phyloP scores from a whole-genome alignment of 805 yeast genomes.

The Ogataea allantospora region DNA sequence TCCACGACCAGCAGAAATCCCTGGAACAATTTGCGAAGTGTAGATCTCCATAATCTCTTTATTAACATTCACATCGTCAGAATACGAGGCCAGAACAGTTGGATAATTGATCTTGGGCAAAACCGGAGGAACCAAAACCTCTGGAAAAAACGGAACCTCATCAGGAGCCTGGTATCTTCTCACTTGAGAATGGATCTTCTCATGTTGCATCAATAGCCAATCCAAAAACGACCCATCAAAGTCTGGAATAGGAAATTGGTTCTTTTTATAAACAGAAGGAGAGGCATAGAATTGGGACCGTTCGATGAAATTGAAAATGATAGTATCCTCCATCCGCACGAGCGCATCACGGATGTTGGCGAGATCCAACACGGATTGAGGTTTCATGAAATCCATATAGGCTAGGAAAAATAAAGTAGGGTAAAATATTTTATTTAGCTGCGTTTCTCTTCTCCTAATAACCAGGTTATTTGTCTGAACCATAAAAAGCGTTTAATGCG shows the following conservation, averaged over 20 bases:
- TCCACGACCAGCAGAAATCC: slow-evolving; percentile 60
- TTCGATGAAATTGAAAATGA: slow-evolving; percentile 88
- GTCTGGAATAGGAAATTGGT: slow-evolving; percentile 58
- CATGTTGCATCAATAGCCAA: slow-evolving; percentile 77
- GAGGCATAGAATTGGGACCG: slow-evolving; percentile 83
- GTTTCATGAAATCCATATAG: slow-evolving; percentile 78
- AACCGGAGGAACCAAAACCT: slow-evolving; percentile 57
- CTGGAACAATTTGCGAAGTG: slow-evolving; percentile 71
- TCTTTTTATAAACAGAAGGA: slow-evolving; percentile 66
- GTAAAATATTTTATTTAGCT: not conserved
- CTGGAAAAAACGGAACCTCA: slow-evolving; percentile 85
- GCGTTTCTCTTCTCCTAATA: slow-evolving; percentile 19
- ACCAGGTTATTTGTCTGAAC: slow-evolving; percentile 41
- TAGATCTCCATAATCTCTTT: slow-evolving; percentile 64
- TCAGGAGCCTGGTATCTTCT: slow-evolving; percentile 94
- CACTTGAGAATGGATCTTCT: slow-evolving; percentile 71
- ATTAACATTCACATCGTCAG: slow-evolving; percentile 76
- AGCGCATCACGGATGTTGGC: slow-evolving; percentile 80
- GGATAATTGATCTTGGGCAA: slow-evolving; percentile 83
- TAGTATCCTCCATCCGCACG: slow-evolving; percentile 94
- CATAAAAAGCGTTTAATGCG: slow-evolving; percentile 57
- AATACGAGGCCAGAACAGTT: slow-evolving; percentile 67
- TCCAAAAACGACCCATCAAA: slow-evolving; percentile 80
- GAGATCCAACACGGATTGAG: slow-evolving; percentile 77
- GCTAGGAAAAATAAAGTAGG: not conserved